Base-by-base conservation (phyloP, 495 filamentous ascomycete species). In the Penicillium argentinense region DNA sequence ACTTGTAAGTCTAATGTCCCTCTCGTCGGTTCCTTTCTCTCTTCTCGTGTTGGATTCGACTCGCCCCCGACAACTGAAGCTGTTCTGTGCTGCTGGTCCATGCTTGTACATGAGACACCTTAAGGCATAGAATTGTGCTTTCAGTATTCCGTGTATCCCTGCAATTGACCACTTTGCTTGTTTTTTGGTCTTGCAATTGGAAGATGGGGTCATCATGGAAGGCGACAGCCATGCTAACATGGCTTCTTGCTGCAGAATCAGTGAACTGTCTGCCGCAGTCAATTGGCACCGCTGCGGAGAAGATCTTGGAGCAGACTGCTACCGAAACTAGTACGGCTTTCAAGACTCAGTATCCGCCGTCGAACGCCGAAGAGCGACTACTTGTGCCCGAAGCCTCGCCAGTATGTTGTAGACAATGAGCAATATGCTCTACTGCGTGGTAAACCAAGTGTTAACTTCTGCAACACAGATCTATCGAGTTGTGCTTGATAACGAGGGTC, bases 401-500 rank as follows among this genome's bases (percentile, higher is more conserved):
- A 13, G 70, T 73, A 64, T 51, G 70, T 62, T 5, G 3, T 21
- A 13, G 7, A 8, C 2, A 18, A 1, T 12, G 3, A 0, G 18
- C 12, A 12, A 22, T 17, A 21, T 8, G 16, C 14, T 21, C n/a
- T n/a, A n/a, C n/a, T n/a, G n/a, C n/a, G n/a, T n/a, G n/a, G n/a
- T 18, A 13, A 7, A 33, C n/a, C 33, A 6, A 18, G 22, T 47
- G 17, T 45, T 57, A 37, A 57, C 42, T 7, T 26, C n/a, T 4
- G 3, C 21, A 19, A 14, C 13, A 25, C 37, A 74, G 68, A 60
- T 59, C 23, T 72, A 69, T 43, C 69, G 66, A 7, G 66, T 66
- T 8, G 50, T 49, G 9, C 59, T 79, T 13, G 66, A 77, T 24
- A 57, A 59, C 9, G 62, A 70, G n/a, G 76, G 74, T 13, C 68